Conservation (phyloP, 805 yeast species). For the Candida tammaniensis region DNA sequence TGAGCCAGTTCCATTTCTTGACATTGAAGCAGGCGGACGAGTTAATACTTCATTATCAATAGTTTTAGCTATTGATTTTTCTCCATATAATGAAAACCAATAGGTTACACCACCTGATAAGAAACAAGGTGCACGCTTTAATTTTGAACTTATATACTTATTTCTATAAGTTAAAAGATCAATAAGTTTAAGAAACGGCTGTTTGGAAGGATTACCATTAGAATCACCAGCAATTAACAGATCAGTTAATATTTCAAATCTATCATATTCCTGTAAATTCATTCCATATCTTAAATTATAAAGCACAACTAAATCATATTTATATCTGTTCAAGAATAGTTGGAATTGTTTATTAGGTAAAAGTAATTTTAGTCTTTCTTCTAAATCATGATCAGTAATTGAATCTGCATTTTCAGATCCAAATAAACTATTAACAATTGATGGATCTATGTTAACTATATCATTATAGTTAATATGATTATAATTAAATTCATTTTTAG, state of each 20-base stretch:
- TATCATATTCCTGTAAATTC: constrained; percentile 18
- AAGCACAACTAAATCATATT: constrained; percentile 62
- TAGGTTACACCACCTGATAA: constrained; percentile 36
- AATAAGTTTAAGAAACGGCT: constrained; percentile 54
- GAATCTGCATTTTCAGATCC: constrained; percentile 19
- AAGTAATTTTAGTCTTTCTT: constrained; percentile 52
- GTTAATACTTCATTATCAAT: constrained; percentile 12
- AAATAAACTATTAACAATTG: constrained; percentile 28
- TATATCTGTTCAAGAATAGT: constrained; percentile 50
- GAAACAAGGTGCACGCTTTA: constrained; percentile 30
- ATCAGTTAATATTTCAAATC: constrained; percentile 33
- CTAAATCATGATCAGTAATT: constrained; percentile 62
- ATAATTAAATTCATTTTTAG: constrained; percentile 54
- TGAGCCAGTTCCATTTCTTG: constrained; percentile 14
- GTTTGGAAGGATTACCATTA: constrained; percentile 43
- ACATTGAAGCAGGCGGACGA: constrained; percentile 18
- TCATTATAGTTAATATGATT: constrained; percentile 62
- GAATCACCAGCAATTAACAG: constrained; percentile 30
- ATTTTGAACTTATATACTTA: constrained; percentile 31
- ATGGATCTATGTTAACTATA: constrained; percentile 74
- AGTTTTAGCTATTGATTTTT: constrained; percentile 17
- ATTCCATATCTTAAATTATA: constrained; percentile 51
- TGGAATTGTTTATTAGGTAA: constrained; percentile 55
- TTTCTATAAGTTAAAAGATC: constrained; percentile 29
- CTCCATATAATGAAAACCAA: constrained; percentile 34